Conservation (phyloP, 441 rosid genomes). For the Populus trichocarpa region DNA sequence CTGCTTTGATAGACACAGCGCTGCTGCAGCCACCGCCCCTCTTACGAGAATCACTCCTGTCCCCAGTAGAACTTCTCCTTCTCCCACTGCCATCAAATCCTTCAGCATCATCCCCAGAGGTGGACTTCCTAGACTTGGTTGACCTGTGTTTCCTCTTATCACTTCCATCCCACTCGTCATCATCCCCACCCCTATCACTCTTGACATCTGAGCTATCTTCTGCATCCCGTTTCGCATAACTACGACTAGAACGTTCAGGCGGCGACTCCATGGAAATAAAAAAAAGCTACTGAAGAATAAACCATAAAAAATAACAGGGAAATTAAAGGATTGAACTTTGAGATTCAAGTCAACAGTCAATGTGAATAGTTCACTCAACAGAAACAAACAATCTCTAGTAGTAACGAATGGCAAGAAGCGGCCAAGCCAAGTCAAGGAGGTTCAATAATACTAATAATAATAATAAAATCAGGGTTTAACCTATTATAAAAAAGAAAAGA, state of each 20-base stretch:
- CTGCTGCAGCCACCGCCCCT: constrained; percentile 54
- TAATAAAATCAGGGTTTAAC: not conserved
- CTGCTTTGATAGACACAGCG: constrained; percentile 49
- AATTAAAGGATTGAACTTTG: not conserved
- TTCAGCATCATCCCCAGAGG: constrained; percentile 55
- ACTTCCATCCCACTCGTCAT: constrained; percentile 55
- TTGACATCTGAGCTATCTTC: constrained; percentile 46
- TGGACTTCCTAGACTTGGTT: constrained; percentile 52
- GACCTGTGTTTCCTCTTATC: constrained; percentile 70
- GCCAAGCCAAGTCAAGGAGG: too few relatives aligned
- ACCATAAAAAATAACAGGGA: not conserved
- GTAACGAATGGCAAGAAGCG: not conserved
- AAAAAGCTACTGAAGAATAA: constrained; percentile 6
- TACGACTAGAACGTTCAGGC: constrained; percentile 48
- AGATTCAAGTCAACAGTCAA: not conserved
- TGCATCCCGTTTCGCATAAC: constrained; percentile 38
- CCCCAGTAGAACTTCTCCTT: constrained; percentile 57
- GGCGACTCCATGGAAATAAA: constrained; percentile 53
- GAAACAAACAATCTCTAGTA: not conserved
- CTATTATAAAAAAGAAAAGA: not conserved
- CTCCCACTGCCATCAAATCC: constrained; percentile 52
- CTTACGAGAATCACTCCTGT: constrained; percentile 59
- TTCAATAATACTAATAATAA: too few relatives aligned
- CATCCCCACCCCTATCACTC: constrained; percentile 50
- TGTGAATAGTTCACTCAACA: not conserved